A percentile compares a stretch with the other conserved stretches of the same genome.
Conservation (phyloP, 129 eudicot genomes). For the Glebionis coronaria region DNA sequence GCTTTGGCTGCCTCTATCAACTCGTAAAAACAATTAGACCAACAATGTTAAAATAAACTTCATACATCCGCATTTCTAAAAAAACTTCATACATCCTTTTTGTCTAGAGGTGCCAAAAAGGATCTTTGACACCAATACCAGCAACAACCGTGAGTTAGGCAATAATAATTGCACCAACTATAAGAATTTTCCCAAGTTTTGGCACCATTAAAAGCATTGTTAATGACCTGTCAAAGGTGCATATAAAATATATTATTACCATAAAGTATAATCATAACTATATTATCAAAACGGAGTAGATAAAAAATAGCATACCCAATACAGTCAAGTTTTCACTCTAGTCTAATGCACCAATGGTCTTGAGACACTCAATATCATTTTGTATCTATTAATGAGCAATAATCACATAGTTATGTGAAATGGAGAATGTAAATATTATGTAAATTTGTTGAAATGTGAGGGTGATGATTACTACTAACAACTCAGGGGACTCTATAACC, state of each 20-base stretch:
- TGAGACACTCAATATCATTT: constrained; percentile 91
- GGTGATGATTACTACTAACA: constrained; percentile 66
- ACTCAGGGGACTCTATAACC: constrained; percentile 91
- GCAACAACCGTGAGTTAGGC: constrained; percentile 91
- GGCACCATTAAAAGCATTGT: constrained; percentile 97
- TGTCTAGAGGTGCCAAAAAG: constrained; percentile 88
- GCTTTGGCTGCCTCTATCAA: constrained; percentile 94
- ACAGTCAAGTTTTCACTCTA: constrained; percentile 78
- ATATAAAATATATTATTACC: constrained; percentile 4
- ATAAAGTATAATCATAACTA: not conserved
- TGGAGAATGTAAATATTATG: not conserved
- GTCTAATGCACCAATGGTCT: constrained; percentile 85
- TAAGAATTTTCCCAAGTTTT: constrained; percentile 94
- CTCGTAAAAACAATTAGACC: constrained; percentile 42
- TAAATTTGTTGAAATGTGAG: constrained; percentile 9
- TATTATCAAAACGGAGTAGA: constrained; percentile 1
- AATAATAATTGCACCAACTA: constrained; percentile 73
- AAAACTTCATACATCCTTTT: constrained; percentile 71
- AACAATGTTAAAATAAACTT: not conserved
- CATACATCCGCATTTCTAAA: not conserved
- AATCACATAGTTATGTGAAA: not conserved
- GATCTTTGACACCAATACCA: constrained; percentile 92
- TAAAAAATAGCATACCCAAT: constrained; percentile 51
- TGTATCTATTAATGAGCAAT: constrained; percentile 55
- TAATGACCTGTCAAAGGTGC: constrained; percentile 61